Evolutionary conservation across 441 rosid genomes (phyloP).

Genomic region (Euphorbia celastroides): DNA sequence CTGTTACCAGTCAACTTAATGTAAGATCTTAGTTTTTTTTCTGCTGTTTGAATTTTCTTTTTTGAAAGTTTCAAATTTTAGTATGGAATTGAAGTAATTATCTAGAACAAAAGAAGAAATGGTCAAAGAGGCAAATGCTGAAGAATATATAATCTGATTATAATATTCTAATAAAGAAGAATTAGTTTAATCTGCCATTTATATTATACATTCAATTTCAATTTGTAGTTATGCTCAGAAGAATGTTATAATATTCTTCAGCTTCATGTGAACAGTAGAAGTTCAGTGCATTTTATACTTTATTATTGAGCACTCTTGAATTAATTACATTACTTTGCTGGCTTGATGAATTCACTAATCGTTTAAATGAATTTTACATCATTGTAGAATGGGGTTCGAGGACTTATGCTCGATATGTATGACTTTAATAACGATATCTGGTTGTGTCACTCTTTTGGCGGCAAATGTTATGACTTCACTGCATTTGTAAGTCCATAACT

Average conservation of each 20-base stretch:
- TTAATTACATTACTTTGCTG: neutral
- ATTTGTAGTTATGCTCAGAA: neutral
- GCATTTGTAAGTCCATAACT: conserved; percentile 68
- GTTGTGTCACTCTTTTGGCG: conserved; percentile 77
- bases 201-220: neutral
- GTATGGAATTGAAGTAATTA: no score
- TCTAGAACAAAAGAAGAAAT: no score
- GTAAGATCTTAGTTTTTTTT: conserved; percentile 26
- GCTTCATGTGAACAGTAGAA: neutral
- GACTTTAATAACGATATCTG: conserved; percentile 73
- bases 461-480: conserved; percentile 62
- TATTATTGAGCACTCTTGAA: no score
- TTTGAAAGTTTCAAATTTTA: conserved; percentile 6
- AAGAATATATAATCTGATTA: neutral
- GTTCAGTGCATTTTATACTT: no score
- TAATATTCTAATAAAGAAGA: neutral
- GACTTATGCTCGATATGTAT: conserved; percentile 90
- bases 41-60: neutral
- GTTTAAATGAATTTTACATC: conserved; percentile 7
- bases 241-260: neutral
- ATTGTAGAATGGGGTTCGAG: conserved; percentile 88
- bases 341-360: neutral
- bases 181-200: neutral
- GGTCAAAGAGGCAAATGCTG: neutral
- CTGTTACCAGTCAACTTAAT: conserved; percentile 70